Evolutionary conservation across 305 asterid genomes (phyloP).

Genomic region (Fraxinus greggii): DNA sequence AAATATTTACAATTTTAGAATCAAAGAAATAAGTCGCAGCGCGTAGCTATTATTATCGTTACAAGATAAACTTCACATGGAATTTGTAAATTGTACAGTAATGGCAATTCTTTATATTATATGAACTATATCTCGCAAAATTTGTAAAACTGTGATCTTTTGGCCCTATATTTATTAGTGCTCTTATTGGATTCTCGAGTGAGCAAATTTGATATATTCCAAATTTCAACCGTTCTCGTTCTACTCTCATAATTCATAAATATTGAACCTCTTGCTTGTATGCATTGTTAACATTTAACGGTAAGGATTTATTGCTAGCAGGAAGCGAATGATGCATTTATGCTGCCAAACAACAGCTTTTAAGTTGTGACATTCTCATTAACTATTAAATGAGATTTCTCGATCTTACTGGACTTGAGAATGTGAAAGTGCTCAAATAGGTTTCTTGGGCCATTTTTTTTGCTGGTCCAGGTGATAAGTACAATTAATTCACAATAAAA

Average conservation of each 20-base stretch:
- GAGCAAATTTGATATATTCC: background rate
- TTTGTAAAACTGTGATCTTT: background rate
- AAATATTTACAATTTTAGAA: background rate
- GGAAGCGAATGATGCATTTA: background rate
- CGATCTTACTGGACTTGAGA: background rate
- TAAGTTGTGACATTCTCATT: background rate
- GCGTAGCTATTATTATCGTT: background rate
- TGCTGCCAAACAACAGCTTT: background rate
- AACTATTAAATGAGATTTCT: background rate
- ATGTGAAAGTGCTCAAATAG: background rate
- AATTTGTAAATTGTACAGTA: background rate
- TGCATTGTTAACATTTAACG: background rate
- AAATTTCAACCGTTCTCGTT: background rate
- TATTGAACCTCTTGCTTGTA: background rate
- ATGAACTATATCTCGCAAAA: background rate
- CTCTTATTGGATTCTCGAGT: background rate
- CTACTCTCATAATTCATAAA: background rate
- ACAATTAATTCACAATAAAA: conserved; percentile 1
- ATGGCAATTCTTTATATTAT: background rate
- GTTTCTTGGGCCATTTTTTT: background rate
- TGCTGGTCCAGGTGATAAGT: background rate
- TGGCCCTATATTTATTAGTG: background rate
- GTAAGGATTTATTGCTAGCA: background rate
- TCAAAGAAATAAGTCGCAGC: background rate
- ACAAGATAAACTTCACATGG: background rate